Evolutionary conservation across 257 asterid species (phyloP), one percentile per base, ranked within the genome.

Genomic region (Solanum chaucha): DNA sequence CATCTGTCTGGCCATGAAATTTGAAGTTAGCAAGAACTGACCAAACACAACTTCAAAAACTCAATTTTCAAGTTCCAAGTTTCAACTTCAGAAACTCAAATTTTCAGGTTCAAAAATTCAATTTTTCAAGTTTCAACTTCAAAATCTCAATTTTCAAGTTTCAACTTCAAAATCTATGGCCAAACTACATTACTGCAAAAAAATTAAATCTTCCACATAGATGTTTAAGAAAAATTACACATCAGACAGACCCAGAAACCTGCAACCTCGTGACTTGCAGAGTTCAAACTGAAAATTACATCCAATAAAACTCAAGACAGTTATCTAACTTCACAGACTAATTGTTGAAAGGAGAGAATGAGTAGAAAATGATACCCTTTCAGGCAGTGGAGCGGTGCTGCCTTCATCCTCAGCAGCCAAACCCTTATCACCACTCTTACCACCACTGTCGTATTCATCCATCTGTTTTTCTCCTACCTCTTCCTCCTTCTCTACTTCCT

Each of bases 311-410:
- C 83, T 40, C 12, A 38, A 75, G 22, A n/a, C 35, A 40, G 14
- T 75, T 75, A 40, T 36, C 59, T 40, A 75, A 77, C 61, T 41
- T 40, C 17, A 77, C 14, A 12, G 14, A 41, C 10, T 17, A 46
- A 80, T 46, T 28, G 67, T 80, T 73, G 3, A 64, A 35, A 6
- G 68, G 26, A 36, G 28, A 38, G 51, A 22, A 64, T 35, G 40
- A 48, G 35, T 48, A 36, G 35, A 28, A 64, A 81, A 89, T 28
- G 26, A 36, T 83, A 96, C 99, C 98, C 92, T 94, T 87, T 94
- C 97, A 44, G 99, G 99, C 87, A 96, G 87, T 61, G 99, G 99
- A 86, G 98, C 94, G 28, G 96, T 90, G 90, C 93, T 93, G 61
- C 95, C 96, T 83, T 96, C 98, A 34, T 94, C 96, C 68, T 94